phyloP scores from a whole-genome alignment of 2,329 filamentous ascomycete species.

The Penicillium glabrum region DNA sequence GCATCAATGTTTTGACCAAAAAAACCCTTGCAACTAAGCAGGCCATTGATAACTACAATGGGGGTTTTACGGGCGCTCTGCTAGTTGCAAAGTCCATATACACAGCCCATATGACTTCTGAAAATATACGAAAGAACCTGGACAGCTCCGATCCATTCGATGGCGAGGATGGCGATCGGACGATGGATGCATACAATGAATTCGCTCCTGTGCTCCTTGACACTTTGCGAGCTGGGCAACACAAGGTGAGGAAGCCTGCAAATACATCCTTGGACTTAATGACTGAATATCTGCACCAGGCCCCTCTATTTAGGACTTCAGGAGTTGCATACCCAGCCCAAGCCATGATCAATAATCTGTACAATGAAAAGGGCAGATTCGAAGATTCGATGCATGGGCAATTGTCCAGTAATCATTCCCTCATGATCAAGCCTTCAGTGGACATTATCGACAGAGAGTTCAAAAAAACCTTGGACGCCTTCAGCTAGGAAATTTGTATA shows the following conservation, averaged over 20 bases:
- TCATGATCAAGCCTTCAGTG: neutral
- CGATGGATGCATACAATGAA: constrained; percentile 2
- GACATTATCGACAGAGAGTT: neutral
- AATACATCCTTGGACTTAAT: neutral
- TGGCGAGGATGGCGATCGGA: neutral
- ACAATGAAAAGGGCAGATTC: neutral
- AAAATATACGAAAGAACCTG: neutral
- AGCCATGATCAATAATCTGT: constrained; percentile 1
- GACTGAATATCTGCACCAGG: neutral
- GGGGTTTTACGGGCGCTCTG: neutral
- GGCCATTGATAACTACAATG: neutral
- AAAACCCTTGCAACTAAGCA: neutral
- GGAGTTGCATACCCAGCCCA: neutral
- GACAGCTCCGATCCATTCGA: neutral
- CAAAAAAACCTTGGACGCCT: neutral
- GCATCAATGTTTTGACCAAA: neutral
- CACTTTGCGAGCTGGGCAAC: neutral
- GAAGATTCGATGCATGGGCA: neutral
- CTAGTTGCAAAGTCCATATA: neutral
- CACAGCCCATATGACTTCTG: neutral
- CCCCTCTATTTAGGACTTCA: neutral
- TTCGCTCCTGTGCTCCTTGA: neutral
- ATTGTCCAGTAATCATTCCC: constrained; percentile 1
- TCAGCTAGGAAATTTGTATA: neutral
- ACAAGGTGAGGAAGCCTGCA: neutral